Conservation (phyloP, 345 rosid species). For the Eucalyptus sp. region DNA sequence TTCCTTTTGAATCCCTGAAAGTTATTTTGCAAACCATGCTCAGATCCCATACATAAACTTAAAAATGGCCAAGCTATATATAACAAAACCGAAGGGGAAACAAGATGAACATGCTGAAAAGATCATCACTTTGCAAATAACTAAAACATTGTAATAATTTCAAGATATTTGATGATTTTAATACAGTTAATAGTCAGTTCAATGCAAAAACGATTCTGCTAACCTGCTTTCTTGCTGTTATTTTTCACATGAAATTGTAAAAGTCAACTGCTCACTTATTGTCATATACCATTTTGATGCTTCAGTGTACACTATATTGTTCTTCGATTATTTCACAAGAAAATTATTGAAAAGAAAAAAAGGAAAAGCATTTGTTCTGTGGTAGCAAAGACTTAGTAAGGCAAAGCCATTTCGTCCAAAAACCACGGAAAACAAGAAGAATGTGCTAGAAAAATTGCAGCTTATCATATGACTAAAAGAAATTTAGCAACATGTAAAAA, state of each 20-base stretch:
- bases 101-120: background rate
- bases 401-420: background rate
- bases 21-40: background rate
- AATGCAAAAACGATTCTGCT: background rate
- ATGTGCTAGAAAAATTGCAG: background rate
- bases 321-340: background rate
- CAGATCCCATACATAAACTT: background rate
- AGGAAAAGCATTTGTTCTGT: background rate
- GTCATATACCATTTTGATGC: background rate
- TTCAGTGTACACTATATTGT: background rate
- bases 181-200: background rate
- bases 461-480: background rate
- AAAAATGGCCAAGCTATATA: background rate
- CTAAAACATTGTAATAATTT: background rate
- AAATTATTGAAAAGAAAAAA: background rate
- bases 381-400: background rate
- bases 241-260: background rate
- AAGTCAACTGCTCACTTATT: background rate
- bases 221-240: background rate
- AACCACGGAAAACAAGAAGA: background rate
- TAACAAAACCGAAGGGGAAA: background rate
- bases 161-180: background rate
- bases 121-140: background rate
- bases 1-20: slow-evolving; percentile 71
- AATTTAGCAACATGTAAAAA: background rate